A percentile compares a stretch with the other conserved stretches of the same genome.
Conservation (phyloP, 2,329 filamentous ascomycete species). For the Didymella sp. region DNA sequence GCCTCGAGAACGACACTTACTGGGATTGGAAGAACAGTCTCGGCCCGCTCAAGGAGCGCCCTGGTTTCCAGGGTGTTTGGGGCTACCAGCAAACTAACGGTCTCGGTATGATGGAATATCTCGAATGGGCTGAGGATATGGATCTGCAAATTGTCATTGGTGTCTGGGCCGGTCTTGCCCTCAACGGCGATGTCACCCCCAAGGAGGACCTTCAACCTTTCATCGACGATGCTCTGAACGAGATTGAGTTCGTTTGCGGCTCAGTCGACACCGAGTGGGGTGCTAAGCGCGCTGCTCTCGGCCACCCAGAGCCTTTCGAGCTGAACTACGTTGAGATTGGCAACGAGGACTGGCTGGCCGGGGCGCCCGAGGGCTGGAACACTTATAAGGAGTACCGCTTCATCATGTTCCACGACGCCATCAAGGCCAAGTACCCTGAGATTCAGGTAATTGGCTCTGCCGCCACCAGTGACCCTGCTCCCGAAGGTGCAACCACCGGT, state of each 20-base stretch:
- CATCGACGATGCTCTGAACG: conserved; percentile 50
- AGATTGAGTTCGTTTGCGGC: conserved; percentile 48
- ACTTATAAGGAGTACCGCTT: conserved; percentile 45
- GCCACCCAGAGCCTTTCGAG: conserved; percentile 47
- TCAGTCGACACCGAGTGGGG: conserved; percentile 43
- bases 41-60: conserved; percentile 57
- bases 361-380: conserved; percentile 36
- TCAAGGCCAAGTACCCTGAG: conserved; percentile 45
- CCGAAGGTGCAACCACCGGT: conserved; percentile 42
- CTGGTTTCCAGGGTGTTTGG: conserved; percentile 57
- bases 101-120: conserved; percentile 57
- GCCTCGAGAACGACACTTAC: conserved; percentile 32
- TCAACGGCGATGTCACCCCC: conserved; percentile 51
- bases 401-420: conserved; percentile 43
- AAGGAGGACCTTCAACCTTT: conserved; percentile 48
- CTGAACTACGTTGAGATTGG: conserved; percentile 51
- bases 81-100: conserved; percentile 55
- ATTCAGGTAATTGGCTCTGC: conserved; percentile 48
- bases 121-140: conserved; percentile 58
- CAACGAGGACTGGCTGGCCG: conserved; percentile 51
- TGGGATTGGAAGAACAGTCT: conserved; percentile 59
- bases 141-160: conserved; percentile 52
- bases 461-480: conserved; percentile 38
- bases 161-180: conserved; percentile 55
- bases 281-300: conserved; percentile 45